Evolutionary conservation across 2,329 filamentous ascomycete species (phyloP).

Genomic region (Setomelanomma holmii): DNA sequence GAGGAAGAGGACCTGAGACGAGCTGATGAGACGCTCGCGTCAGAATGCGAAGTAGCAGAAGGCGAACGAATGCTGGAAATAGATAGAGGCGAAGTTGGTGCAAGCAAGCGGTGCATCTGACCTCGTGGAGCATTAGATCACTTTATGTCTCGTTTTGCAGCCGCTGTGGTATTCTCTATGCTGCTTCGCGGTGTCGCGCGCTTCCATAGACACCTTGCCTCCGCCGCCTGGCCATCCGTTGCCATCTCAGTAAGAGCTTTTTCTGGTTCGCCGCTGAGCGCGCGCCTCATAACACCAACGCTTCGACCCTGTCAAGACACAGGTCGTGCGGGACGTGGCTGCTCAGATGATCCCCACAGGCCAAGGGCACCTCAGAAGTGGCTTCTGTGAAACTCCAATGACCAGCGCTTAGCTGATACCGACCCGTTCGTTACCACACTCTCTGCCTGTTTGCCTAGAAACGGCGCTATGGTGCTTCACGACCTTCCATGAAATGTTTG

Average conservation of each 20-base stretch:
- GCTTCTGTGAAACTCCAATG: conserved; percentile 39
- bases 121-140: conserved; percentile 34
- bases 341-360: conserved; percentile 39
- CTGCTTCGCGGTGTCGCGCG: conserved; percentile 44
- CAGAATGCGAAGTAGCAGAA: conserved; percentile 19
- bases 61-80: conserved; percentile 26
- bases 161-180: conserved; percentile 41
- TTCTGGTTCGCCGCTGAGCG: conserved; percentile 42
- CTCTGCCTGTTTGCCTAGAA: conserved; percentile 27
- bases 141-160: conserved; percentile 45
- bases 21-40: conserved; percentile 35
- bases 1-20: conserved; percentile 32
- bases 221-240: conserved; percentile 36
- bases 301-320: conserved; percentile 30
- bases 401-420: conserved; percentile 41
- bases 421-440: conserved; percentile 30
- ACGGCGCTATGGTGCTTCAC: conserved; percentile 31
- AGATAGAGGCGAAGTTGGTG: conserved; percentile 26
- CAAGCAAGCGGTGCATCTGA: conserved; percentile 29
- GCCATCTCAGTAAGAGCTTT: conserved; percentile 29
- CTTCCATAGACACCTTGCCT: conserved; percentile 39
- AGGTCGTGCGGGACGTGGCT: conserved; percentile 35
- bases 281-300: conserved; percentile 46
- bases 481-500: conserved; percentile 24
- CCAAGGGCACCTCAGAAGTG: conserved; percentile 17